Evolutionary conservation across 192 early-diverging fungal genomes (phyloP), one percentile per base, ranked within the genome.

Genomic region (Martensiomyces pterosporus): DNA sequence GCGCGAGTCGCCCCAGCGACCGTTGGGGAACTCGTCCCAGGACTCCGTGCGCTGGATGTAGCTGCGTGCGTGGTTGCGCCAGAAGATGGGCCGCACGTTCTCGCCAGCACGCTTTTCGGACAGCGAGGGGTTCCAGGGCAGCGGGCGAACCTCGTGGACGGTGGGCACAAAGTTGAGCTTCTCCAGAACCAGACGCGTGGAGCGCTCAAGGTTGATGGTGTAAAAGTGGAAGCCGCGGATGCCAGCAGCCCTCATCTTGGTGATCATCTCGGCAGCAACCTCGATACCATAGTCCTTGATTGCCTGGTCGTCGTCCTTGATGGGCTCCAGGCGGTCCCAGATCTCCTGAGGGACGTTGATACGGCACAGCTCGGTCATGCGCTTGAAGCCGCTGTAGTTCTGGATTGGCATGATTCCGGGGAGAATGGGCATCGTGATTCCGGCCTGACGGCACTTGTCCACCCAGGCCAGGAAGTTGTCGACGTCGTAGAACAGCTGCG

Each of bases 11-110:
- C 95, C 95, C 95, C 93, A 98, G 47, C 95, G 85, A 14, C 95
- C 95, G 69, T 98, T 98, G 37, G 93, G 95, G 60, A 93, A 98
- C 59, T 96, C 93, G 62, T 98, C 93, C 95, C 95, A 98, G 39
- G 80, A 66, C 63, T 91, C 91, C 3, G 94, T 98, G 52, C 86
- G 81, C 61, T 76, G 80, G 55, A 97, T 86, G 80, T 98, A 97
- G 68, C 85, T 88, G 55, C 85, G 82, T 27, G 88, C 83, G 33
- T 93, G 85, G 81, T 99, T 97, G 67, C 86, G 84, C 96, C 96
- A 99, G 52, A 97, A 97, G 60, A 99, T 99, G 17, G 96, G 96
- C 19, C 96, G 90, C 37, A 99, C 96, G 49, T 85, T 93, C 74
- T 99, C 96, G 60, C 89, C 87, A 23, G 88, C 83, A 39, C 91